A percentile compares a stretch with the other conserved stretches of the same genome.
These are phyloP conservation scores for Larix kaempferi DNA, from an alignment of 75 land plant genomes.

Conservation along the genomic window DNA sequence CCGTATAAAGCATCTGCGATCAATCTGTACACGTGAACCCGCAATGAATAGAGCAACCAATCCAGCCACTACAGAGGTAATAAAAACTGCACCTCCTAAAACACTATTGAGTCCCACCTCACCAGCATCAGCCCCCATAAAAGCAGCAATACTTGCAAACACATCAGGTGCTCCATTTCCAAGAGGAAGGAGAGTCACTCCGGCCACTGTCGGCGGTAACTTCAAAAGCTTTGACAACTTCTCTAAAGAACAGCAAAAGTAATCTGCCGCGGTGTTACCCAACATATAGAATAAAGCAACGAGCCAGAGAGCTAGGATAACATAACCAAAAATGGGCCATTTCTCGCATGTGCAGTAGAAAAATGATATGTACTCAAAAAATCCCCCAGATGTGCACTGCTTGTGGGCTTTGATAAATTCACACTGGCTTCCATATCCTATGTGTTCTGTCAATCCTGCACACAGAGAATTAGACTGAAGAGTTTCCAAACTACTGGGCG, in stretches of 20 bases:
- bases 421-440: constrained; percentile 48
- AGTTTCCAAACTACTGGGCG: neutral
- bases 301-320: constrained; percentile 53
- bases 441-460: constrained; percentile 41
- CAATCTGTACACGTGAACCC: constrained; percentile 47
- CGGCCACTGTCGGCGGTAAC: constrained; percentile 82
- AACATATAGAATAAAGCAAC: constrained; percentile 73
- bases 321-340: constrained; percentile 42
- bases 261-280: constrained; percentile 91
- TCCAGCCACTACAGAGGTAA: constrained; percentile 83
- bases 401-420: constrained; percentile 55
- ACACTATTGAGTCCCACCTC: constrained; percentile 90
- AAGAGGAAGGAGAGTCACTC: constrained; percentile 81
- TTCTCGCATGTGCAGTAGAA: constrained; percentile 63
- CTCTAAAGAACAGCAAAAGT: constrained; percentile 76
- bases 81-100: constrained; percentile 84
- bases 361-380: constrained; percentile 61
- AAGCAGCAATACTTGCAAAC: constrained; percentile 92
- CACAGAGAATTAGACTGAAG: constrained; percentile 26
- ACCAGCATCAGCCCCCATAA: constrained; percentile 66
- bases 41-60: constrained; percentile 53
- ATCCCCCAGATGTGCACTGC: constrained; percentile 61
- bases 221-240: constrained; percentile 65
- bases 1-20: constrained; percentile 59
- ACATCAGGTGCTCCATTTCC: constrained; percentile 97